Base-by-base conservation (phyloP, 2,329 filamentous ascomycete genomes). In the Monilinia polystroma region DNA sequence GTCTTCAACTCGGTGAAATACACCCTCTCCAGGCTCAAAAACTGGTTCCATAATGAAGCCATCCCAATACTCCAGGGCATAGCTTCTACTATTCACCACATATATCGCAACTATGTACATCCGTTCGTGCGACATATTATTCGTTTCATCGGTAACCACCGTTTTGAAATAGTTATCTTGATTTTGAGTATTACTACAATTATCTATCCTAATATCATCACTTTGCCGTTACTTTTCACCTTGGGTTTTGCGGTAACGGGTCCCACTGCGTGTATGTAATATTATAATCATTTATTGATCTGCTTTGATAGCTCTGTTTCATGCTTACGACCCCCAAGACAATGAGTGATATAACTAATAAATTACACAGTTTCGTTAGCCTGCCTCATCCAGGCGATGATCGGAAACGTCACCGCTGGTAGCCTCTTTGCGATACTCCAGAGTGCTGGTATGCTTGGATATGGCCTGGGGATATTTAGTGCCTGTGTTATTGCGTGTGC, bases 361-460 rank as follows among this genome's bases (percentile, higher is more conserved):
- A 5, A 2, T 18, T 2, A 1, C 1, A 38, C 47, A 64, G 51
- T 14, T 47, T 64, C 62, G 4, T 11, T 64, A 2, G 62, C 62
- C 3, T 14, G 51, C 8, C 4, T 54, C 0, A 32, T 18, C 2
- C 62, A 64, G 18, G 14, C 23, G 16, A 3, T 64, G 1, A 35
- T 47, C 8, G 62, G 62, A 20, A 64, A 38, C 6, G 8, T 64
- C 32, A 3, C 26, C 45, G 38, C 38, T 20, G 38, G 26, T 56
- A 20, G 52, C 26, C 12, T 57, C 6, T 64, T 64, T 38, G 26
- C 52, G 38, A 35, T 20, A 10, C 26, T 57, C 4, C 38, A 64
- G 43, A 64, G 62, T 26, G 51, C 26, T 2, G 62, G 26, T 3
- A 64, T 57, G 62, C 38, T 10, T 35, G 62, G 52, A 1, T 20